Base-by-base conservation (phyloP, 1,139 yeast genomes). In the Hansenula lynferdii region DNA sequence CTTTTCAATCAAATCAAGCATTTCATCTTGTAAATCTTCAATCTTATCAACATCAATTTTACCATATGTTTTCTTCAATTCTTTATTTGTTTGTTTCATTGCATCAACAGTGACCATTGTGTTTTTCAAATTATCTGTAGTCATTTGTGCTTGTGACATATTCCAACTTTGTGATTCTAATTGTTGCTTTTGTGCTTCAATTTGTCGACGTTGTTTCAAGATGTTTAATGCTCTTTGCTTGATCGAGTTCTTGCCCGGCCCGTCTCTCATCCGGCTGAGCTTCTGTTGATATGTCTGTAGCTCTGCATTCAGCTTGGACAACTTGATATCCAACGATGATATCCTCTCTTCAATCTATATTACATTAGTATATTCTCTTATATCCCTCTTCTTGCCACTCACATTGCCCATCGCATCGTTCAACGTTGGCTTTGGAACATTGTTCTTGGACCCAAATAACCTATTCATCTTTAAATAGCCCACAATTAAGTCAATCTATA, bases 71-170 rank as follows among this genome's bases (percentile, higher is more conserved):
- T 81, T 76, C 64, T 85, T 83, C 57, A 92, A 74, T 50, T 89
- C 95, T 65, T 87, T 86, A 58, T 87, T 89, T 20, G 97, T 90
- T 38, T 83, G 78, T 56, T 89, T 89, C 89, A 92, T 81, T 23
- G 96, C 97, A 61, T 89, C 95, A 14, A 92, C 83, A 0, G 97
- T 92, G 31, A 89, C 85, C 95, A 92, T 84, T 17, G 97, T 92
- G 61, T 94, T 94, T 54, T 89, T 80, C 51, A 92, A 70, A 57
- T 90, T 92, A 48, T 90, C 97, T 12, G 96, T 90, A 10, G 97
- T 92, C 94, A 90, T 85, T 42, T 89, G 84, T 2, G 97, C 97
- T 60, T 89, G 97, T 36, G 94, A 85, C 86, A 94, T 92, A 52
- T 92, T 90, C 97, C 97, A 92, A 43, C 87, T 79, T 61, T 94